Percentiles rank a stretch among this genome's conserved stretches.
Evolutionary conservation across 306 rosid genomes (phyloP).

Genomic region (Neltuma alba): DNA sequence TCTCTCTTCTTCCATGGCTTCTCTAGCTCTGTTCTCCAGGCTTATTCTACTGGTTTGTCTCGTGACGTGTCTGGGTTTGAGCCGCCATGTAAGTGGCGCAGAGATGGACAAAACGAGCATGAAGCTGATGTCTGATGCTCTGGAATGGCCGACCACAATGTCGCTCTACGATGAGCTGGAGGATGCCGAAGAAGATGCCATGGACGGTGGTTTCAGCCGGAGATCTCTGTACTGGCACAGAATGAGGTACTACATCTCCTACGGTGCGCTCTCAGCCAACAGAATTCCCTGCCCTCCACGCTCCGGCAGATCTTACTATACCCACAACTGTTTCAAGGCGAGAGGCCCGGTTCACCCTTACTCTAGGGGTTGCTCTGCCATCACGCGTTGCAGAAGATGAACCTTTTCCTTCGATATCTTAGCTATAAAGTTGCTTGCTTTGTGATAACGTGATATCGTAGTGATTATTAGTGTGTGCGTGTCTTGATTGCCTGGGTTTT

Average conservation of each 20-base stretch:
- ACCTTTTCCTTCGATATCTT: not conserved
- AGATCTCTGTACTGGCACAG: conserved; percentile 84
- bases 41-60: conserved; percentile 33
- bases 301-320: conserved; percentile 91
- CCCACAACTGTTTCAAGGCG: conserved; percentile 78
- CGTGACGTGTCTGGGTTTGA: conserved; percentile 11
- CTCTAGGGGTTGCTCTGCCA: conserved; percentile 9
- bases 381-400: conserved; percentile 19
- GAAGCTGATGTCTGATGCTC: conserved; percentile 57
- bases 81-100: not conserved
- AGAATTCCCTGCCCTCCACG: conserved; percentile 95
- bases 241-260: conserved; percentile 75
- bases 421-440: not conserved
- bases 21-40: not conserved
- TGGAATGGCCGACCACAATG: conserved; percentile 73
- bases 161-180: conserved; percentile 44
- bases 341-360: conserved; percentile 47
- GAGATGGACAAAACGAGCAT: conserved; percentile 63
- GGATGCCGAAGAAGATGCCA: conserved; percentile 33
- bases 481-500: not conserved
- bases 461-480: not conserved
- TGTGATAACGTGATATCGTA: not conserved
- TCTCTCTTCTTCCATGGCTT: not conserved
- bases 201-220: conserved; percentile 47
- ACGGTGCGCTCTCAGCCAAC: conserved; percentile 90